Base-by-base conservation (phyloP, 225 moss, liverwort and hornwort genomes). In the Bryum argenteum region DNA sequence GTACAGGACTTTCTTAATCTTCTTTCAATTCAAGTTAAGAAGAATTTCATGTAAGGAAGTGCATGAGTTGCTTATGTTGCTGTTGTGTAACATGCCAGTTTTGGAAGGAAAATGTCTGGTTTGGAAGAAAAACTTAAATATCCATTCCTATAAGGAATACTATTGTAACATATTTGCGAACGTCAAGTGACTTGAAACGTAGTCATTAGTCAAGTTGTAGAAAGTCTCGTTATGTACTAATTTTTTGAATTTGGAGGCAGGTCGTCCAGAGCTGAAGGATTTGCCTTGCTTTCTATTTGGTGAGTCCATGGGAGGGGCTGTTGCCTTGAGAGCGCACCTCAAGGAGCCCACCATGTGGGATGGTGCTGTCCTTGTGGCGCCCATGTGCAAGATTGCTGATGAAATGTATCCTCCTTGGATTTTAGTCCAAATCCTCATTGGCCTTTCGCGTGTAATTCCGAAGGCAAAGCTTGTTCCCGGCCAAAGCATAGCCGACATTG, bases 301-400 rank as follows among this genome's bases (percentile, higher is more conserved):
- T 41, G 87, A 93, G 52, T 93, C 93, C 0, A 91, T 97, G 96
- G 96, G 96, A 28, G 96, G 96, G 69, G 96, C 96, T 8, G 93
- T 96, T 40, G 96, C 91, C 9, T 73, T 93, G 17, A 83, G 83
- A 78, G 83, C 84, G 6, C 96, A 97, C 33, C 76, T 90, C 8
- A 83, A 79, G 55, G 71, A 79, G 26, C 86, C 90, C 10, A 24
- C 50, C 17, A 61, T 82, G 74, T 97, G 91, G 90, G 89, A 93
- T 52, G 96, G 96, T 8, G 91, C 93, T 16, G 72, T 97, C 38
- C 78, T 97, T 19, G 81, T 97, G 71, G 96, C 93, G 19, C 96
- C 96, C 16, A 93, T 97, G 96, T 97, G 96, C 81, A 93, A 97
- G 86, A 93, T 93, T 56, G 86, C 89, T 8, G 90, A 90, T 1